phyloP scores from a whole-genome alignment of 768 basidiomycete genomes.

The Russula sp. region DNA sequence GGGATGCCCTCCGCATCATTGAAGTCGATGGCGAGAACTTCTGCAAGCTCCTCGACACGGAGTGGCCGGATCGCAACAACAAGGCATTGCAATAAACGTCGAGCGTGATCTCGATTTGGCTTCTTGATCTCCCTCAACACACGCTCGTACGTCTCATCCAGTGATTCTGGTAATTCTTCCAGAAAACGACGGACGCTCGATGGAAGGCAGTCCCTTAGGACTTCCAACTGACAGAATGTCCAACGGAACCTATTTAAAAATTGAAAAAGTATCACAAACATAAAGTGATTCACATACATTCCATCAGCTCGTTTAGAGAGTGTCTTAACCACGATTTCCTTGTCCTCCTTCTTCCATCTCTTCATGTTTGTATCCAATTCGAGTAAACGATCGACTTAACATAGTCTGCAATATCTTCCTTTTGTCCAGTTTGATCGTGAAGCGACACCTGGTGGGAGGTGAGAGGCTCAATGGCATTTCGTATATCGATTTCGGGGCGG shows the following conservation, averaged over 20 bases:
- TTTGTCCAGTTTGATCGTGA: neutral
- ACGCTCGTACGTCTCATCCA: no score
- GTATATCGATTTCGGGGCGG: neutral
- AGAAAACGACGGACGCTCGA: no score
- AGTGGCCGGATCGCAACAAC: no score
- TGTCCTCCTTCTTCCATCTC: neutral
- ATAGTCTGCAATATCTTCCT: neutral
- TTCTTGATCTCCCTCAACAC: no score
- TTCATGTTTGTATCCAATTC: no score
- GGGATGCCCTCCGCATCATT: neutral
- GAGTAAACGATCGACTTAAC: no score
- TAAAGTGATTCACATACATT: neutral
- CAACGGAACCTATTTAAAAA: no score
- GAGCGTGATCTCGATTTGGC: no score
- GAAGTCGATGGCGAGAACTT: neutral
- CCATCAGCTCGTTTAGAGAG: neutral
- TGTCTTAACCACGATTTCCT: neutral
- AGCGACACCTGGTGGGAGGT: neutral
- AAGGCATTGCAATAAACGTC: no score
- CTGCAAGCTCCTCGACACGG: neutral
- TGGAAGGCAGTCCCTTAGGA: no score
- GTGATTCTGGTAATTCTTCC: no score
- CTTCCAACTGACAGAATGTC: no score
- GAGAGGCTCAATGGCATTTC: neutral
- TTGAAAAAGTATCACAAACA: neutral